A percentile compares a stretch with the other conserved stretches of the same genome.
Conservation (phyloP, 1,284 basidiomycete genomes). For the Cryptococcus neoformans region DNA sequence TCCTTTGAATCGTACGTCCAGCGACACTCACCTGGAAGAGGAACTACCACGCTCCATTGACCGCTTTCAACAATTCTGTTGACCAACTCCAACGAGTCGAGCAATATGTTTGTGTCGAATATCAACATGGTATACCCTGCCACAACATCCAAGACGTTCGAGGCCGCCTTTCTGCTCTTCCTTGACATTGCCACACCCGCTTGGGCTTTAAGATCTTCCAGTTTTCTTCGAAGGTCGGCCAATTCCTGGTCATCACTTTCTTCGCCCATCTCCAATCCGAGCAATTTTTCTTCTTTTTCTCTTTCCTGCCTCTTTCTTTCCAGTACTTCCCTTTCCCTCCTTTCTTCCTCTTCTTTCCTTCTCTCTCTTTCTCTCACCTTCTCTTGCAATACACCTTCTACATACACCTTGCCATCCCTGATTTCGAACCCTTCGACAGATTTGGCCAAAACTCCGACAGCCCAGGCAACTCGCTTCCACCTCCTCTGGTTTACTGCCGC, state of each 20-base stretch:
- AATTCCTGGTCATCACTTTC: slow-evolving; percentile 66
- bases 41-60: slow-evolving; percentile 84
- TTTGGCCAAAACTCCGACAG: slow-evolving; percentile 65
- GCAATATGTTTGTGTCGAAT: slow-evolving; percentile 89
- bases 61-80: slow-evolving; percentile 72
- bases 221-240: slow-evolving; percentile 66
- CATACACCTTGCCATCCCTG: slow-evolving; percentile 55
- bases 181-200: slow-evolving; percentile 16
- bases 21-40: slow-evolving; percentile 61
- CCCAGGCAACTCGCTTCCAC: slow-evolving; percentile 72
- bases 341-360: slow-evolving; percentile 48
- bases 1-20: background rate
- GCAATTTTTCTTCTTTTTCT: slow-evolving; percentile 53
- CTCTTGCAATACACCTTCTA: slow-evolving; percentile 60
- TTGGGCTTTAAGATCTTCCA: slow-evolving; percentile 48
- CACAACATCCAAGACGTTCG: slow-evolving; percentile 59
- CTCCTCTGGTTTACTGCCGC: slow-evolving; percentile 51
- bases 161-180: slow-evolving; percentile 24
- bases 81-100: slow-evolving; percentile 72
- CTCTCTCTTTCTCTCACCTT: slow-evolving; percentile 70
- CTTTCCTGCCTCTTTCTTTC: slow-evolving; percentile 49
- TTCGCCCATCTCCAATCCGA: slow-evolving; percentile 61
- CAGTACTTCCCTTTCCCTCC: slow-evolving; percentile 53
- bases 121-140: slow-evolving; percentile 88
- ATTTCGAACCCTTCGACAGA: slow-evolving; percentile 74